Evolutionary conservation across 148 eudicot species (phyloP), one percentile per base, ranked within the genome.

Genomic region (Vaccinium corymbosum): DNA sequence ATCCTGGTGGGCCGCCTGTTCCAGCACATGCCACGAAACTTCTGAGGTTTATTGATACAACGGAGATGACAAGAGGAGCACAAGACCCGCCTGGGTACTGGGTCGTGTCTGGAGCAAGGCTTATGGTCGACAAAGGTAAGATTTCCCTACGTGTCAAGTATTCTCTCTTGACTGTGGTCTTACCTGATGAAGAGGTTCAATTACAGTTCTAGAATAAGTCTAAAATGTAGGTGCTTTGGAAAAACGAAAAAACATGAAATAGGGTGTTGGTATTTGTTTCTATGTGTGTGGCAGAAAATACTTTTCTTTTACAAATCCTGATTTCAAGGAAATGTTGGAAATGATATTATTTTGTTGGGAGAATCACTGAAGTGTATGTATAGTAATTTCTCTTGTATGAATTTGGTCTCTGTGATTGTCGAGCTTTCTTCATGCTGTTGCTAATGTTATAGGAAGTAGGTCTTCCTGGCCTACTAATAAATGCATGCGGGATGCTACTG

Each of bases 51-150:
- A 87, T 91, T 12, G 93, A 91, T 75, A 89, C 93, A 2, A 89
- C 82, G 0, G 93, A 91, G 81, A 88, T 91, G 90, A 82, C 81
- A 1, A 82, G 90, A 62, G 93, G 93, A 8, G 89, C 91, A 16
- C 90, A 89, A 86, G 91, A 89, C 80, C 50, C 85, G 3, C 93
- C 93, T 0, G 93, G 93, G 13, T 89, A 91, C 78, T 91, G 93
- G 93, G 88, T 83, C 0, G 91, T 91, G 19, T 87, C 91, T 27
- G 93, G 93, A 14, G 93, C 90, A 0, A 89, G 89, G 88, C 91
- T 91, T 59, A 79, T 86, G 16, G 93, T 91, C 13, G 93, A 91
- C 11, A 82, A 76, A 73, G 88, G 90, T 25, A 91, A 88, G 85
- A 89, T 91, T 74, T 87, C 88, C 38, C 83, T 91, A 22, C 89